phyloP scores from a whole-genome alignment of 768 basidiomycete species.

The Naematelia encephala region DNA sequence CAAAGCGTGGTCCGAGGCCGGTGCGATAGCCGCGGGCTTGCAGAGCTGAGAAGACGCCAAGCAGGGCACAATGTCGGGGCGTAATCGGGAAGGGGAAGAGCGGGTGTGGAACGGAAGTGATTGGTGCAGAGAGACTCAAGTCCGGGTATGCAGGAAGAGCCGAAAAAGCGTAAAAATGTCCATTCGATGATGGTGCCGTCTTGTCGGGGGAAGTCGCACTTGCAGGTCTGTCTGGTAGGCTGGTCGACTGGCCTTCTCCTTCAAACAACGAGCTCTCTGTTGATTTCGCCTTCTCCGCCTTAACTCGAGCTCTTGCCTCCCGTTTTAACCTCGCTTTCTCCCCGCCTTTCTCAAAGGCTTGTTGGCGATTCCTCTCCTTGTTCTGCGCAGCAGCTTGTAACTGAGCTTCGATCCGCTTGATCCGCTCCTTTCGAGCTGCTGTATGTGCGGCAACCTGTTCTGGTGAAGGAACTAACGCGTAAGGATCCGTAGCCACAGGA shows the following conservation, averaged over 20 bases:
- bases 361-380: slow-evolving; percentile 3
- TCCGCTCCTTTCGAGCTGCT: slow-evolving; percentile 11
- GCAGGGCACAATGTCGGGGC: slow-evolving; percentile 22
- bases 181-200: neutral
- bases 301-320: slow-evolving; percentile 54
- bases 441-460: slow-evolving; percentile 52
- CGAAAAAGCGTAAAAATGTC: slow-evolving; percentile 32
- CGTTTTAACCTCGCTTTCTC: slow-evolving; percentile 70
- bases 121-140: slow-evolving; percentile 11
- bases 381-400: slow-evolving; percentile 55
- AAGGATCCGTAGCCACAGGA: slow-evolving; percentile 58
- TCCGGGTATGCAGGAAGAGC: slow-evolving; percentile 25
- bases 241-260: slow-evolving; percentile 10
- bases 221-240: neutral
- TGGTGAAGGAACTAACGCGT: slow-evolving; percentile 55
- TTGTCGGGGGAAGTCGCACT: neutral
- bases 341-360: slow-evolving; percentile 51
- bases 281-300: slow-evolving; percentile 30
- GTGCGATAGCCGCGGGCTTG: slow-evolving; percentile 20
- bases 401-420: slow-evolving; percentile 3
- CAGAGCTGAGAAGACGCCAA: slow-evolving; percentile 25
- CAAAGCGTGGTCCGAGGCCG: slow-evolving; percentile 61
- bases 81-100: slow-evolving; percentile 31
- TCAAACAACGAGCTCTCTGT: slow-evolving; percentile 8
- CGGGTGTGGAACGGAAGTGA: slow-evolving; percentile 27